phyloP scores from a whole-genome alignment of 306 rosid species.

The Lablab purpureus region DNA sequence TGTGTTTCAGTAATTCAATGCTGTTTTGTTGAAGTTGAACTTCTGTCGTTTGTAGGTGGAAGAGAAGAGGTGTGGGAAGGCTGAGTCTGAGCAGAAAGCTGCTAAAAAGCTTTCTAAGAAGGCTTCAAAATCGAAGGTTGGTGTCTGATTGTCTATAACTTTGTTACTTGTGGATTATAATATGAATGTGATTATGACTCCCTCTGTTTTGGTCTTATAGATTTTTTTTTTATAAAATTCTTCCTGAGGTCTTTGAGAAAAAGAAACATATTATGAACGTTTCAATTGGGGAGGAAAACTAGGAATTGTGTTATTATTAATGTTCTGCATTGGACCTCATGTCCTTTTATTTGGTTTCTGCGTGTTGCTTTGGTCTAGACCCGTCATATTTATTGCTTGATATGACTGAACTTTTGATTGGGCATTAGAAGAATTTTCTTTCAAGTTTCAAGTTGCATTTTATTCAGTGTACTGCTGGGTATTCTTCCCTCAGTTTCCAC shows the following conservation, averaged over 20 bases:
- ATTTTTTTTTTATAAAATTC: not conserved
- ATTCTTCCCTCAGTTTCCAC: not conserved
- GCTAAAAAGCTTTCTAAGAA: constrained; percentile 43
- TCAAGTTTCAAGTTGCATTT: not conserved
- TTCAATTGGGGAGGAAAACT: not conserved
- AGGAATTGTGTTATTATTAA: constrained; percentile 8
- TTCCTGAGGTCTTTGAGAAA: not conserved
- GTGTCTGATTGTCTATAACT: constrained; percentile 2
- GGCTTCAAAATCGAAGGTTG: constrained; percentile 50
- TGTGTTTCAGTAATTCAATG: not conserved
- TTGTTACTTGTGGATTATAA: constrained; percentile 15
- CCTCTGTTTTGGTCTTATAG: not conserved
- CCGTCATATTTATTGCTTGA: not conserved
- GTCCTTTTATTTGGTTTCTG: constrained; percentile 6
- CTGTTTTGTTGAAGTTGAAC: not conserved
- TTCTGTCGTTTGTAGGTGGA: constrained; percentile 62
- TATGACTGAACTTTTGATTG: not conserved
- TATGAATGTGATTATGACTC: not conserved
- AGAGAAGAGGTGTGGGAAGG: constrained; percentile 64
- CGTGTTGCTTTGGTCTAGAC: constrained; percentile 1
- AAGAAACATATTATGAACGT: not conserved
- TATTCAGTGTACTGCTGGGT: not conserved
- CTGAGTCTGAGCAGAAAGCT: constrained; percentile 47
- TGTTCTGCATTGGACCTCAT: not conserved
- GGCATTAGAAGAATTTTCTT: not conserved